These are phyloP conservation scores for Neurospora sp. DNA, from an alignment of 495 filamentous ascomycete genomes.

Conservation along the genomic window DNA sequence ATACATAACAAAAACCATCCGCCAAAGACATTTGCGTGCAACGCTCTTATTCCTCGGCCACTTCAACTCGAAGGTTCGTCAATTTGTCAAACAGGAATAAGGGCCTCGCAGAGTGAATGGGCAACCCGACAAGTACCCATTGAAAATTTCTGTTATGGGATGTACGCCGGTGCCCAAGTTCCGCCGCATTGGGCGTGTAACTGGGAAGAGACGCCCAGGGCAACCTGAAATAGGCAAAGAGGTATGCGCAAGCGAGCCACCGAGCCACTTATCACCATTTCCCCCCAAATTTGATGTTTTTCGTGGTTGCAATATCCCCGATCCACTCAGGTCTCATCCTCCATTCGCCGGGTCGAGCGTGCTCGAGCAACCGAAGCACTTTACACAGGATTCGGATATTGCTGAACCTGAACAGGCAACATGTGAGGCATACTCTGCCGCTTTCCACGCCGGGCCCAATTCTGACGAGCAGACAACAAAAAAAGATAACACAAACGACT, in stretches of 20 bases:
- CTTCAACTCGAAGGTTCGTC: neutral
- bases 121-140: neutral
- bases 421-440: neutral
- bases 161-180: neutral
- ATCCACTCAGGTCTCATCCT: neutral
- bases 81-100: neutral
- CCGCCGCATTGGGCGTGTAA: neutral
- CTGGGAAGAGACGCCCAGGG: neutral
- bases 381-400: neutral
- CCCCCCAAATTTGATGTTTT: neutral
- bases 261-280: neutral
- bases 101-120: neutral
- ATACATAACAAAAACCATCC: neutral
- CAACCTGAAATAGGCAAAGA: neutral
- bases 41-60: neutral
- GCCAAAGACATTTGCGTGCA: neutral
- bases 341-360: neutral
- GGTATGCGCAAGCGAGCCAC: neutral
- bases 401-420: neutral
- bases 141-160: neutral
- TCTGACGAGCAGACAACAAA: neutral
- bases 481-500: no score
- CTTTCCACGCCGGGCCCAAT: neutral
- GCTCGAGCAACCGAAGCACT: neutral
- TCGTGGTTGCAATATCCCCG: neutral